phyloP scores from a whole-genome alignment of 805 yeast genomes.

The Cyberlindnera saturnus region DNA sequence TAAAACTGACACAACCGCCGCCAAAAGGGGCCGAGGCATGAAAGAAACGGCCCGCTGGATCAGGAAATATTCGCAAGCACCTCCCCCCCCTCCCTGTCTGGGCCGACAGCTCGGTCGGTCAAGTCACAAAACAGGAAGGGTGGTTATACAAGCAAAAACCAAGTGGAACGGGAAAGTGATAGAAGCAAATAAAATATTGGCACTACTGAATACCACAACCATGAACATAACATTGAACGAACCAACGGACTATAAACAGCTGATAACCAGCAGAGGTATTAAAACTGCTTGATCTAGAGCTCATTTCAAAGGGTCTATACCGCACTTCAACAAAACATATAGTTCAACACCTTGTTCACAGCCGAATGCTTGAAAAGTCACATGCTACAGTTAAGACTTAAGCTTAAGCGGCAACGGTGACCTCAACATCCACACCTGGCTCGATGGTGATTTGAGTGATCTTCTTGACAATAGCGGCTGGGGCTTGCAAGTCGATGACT shows the following conservation, averaged over 20 bases:
- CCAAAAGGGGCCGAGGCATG: no score
- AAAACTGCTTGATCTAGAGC: constrained; percentile 27
- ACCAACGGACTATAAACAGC: constrained; percentile 22
- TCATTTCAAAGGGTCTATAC: constrained; percentile 7
- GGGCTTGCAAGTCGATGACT: constrained; percentile 96
- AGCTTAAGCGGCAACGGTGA: constrained; percentile 76
- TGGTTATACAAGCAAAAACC: not conserved
- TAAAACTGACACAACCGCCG: no score
- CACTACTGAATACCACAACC: not conserved
- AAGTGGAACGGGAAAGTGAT: not conserved
- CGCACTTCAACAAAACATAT: constrained; percentile 14
- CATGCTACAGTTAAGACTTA: not conserved
- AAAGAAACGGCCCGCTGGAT: no score
- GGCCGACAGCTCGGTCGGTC: no score
- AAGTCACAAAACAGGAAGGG: no score
- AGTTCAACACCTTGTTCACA: not conserved
- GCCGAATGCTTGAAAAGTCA: not conserved
- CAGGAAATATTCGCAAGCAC: no score
- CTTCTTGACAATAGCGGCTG: constrained; percentile 87
- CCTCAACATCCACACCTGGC: constrained; percentile 99
- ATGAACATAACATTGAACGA: constrained; percentile 11
- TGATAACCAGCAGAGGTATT: constrained; percentile 29
- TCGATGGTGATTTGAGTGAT: constrained; percentile 97
- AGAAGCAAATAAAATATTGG: not conserved
- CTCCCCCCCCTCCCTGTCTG: no score